Percentiles rank a stretch among this genome's conserved stretches.
phyloP scores from a whole-genome alignment of 2,329 filamentous ascomycete genomes.

The Pseudogymnoascus sp. region DNA sequence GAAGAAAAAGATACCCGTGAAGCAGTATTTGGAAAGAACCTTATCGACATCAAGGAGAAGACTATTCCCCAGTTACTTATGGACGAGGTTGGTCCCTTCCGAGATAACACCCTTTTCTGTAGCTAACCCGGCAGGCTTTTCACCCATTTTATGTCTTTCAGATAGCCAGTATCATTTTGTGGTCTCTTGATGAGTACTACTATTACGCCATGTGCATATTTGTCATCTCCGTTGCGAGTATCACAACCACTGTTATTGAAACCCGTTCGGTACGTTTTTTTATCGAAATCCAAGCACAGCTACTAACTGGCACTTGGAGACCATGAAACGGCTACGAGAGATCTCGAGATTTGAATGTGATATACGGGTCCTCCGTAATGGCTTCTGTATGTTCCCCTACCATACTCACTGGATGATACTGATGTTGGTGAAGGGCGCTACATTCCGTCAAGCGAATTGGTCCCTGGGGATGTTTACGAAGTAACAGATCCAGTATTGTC shows the following conservation, averaged over 20 bases:
- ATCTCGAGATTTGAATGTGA: slow-evolving; percentile 95
- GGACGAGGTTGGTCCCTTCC: slow-evolving; percentile 58
- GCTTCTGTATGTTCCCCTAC: slow-evolving; percentile 60
- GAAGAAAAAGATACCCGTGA: slow-evolving; percentile 81
- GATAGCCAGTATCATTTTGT: slow-evolving; percentile 84
- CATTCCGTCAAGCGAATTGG: slow-evolving; percentile 76
- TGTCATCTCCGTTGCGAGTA: slow-evolving; percentile 86
- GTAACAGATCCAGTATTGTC: slow-evolving; percentile 84
- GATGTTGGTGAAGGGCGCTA: slow-evolving; percentile 54
- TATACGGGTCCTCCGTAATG: slow-evolving; percentile 83
- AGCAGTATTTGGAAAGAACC: slow-evolving; percentile 78
- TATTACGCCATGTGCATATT: slow-evolving; percentile 97
- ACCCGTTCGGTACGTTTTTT: slow-evolving; percentile 60
- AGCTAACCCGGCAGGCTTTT: slow-evolving; percentile 52
- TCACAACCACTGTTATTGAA: slow-evolving; percentile 80
- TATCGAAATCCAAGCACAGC: slow-evolving; percentile 14
- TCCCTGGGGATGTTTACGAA: slow-evolving; percentile 94
- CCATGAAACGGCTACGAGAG: slow-evolving; percentile 82
- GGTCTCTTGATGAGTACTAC: slow-evolving; percentile 95
- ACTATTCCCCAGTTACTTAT: slow-evolving; percentile 71
- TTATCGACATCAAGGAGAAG: slow-evolving; percentile 92
- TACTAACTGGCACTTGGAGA: slow-evolving; percentile 36
- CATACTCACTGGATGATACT: slow-evolving; percentile 9
- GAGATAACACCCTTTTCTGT: slow-evolving; percentile 9
- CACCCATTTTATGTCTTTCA: slow-evolving; percentile 99